Conservation (phyloP, 305 asterid genomes). For the Plantago lanceolata region DNA sequence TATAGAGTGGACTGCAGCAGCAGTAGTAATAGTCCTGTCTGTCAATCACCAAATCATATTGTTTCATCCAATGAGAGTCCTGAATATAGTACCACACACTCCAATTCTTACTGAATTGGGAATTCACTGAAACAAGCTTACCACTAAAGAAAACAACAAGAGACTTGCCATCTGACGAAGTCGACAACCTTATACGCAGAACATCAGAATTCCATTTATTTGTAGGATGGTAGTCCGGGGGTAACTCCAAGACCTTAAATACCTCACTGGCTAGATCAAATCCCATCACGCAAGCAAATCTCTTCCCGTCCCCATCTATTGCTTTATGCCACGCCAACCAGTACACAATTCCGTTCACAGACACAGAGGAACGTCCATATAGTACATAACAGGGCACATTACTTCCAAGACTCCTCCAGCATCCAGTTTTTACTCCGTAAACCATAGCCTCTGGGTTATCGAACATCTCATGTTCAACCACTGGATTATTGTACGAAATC, state of each 20-base stretch:
- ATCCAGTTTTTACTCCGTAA: slow-evolving; percentile 19
- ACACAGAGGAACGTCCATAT: slow-evolving; percentile 28
- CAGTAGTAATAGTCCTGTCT: not conserved
- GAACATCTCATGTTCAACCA: not conserved
- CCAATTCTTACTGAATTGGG: slow-evolving; percentile 25
- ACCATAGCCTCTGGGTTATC: slow-evolving; percentile 22
- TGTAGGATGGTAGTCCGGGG: not conserved
- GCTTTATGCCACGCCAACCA: slow-evolving; percentile 29
- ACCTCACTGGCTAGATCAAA: slow-evolving; percentile 31
- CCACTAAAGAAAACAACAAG: slow-evolving; percentile 25
- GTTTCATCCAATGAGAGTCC: slow-evolving; percentile 29
- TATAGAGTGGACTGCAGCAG: slow-evolving; percentile 24
- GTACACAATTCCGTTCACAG: slow-evolving; percentile 35
- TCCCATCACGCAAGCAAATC: slow-evolving; percentile 30
- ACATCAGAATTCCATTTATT: slow-evolving; percentile 18
- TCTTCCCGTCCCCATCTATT: slow-evolving; percentile 5
- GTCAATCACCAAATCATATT: slow-evolving; percentile 18
- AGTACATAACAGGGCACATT: slow-evolving; percentile 33
- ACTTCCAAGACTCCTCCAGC: slow-evolving; percentile 24
- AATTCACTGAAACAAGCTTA: slow-evolving; percentile 4
- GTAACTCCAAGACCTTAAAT: slow-evolving; percentile 31
- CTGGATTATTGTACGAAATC: slow-evolving; percentile 22
- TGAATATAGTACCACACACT: slow-evolving; percentile 33
- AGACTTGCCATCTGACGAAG: slow-evolving; percentile 26
- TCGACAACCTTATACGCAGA: slow-evolving; percentile 24